Evolutionary conservation across 2,329 filamentous ascomycete species (phyloP), one percentile per base, ranked within the genome.

Genomic region (Pseudocercospora fijiensis): DNA sequence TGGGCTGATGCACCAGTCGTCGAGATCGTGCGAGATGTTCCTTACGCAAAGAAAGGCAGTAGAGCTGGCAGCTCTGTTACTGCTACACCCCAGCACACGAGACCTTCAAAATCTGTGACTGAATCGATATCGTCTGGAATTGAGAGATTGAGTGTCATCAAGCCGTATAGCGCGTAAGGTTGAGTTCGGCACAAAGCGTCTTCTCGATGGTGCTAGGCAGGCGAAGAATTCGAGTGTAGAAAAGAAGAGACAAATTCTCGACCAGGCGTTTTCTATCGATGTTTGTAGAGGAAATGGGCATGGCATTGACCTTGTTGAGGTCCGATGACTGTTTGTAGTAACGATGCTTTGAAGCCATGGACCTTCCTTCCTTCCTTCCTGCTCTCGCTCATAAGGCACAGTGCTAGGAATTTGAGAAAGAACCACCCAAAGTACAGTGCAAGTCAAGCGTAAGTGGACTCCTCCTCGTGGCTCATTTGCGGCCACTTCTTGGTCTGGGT

Each of bases 1-100:
- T 85, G 89, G 70, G 90, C 90, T 1, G 89, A 91, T 67, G 88
- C 86, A 10, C 88, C 90, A 0, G 82, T 83, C 4, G 86, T 92
- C 5, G 88, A 91, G 74, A 81, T 88, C 37, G 70, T 71, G 4
- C 56, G 70, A 24, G 63, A 63, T 24, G 66, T 69, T 37, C 64
- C 67, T 13, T 26, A 20, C n/a, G 57, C 59, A n/a, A 59, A 56
- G 61, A 27, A 47, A 22, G 26, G 37, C 11, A 63, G 58, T 16
- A 52, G 45, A 18, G 37, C 53, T 11, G 30, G 26, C 26, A 55
- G 57, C 22, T 49, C 52, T 10, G 26, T 22, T 22, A 41, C 33
- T 13, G 55, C 55, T 13, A 26, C 8, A 9, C 16, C 28, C 7
- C 52, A 24, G 30, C n/a, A 56, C 10, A 18, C 28, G 16, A 37